Evolutionary conservation across 2,329 filamentous ascomycete species (phyloP), one percentile per base, ranked within the genome.

Genomic region (Trichoderma hamatum): DNA sequence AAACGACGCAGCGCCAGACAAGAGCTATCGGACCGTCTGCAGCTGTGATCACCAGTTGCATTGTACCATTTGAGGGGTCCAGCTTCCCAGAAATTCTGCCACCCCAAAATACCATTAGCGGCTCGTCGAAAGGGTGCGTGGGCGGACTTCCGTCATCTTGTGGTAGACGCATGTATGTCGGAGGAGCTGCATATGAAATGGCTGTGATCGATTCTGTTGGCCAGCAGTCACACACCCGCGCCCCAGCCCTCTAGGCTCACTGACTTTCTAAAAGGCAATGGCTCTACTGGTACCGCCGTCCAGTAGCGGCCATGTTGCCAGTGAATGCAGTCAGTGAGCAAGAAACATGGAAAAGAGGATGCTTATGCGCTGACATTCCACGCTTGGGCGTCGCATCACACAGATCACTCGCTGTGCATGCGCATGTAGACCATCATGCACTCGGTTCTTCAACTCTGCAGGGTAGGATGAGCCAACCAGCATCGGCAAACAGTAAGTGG

Each of bases 21-120:
- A 54, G 26, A 66, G 67, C 19, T 69, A 69, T 69, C 68, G 68
- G 68, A 65, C 68, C 68, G 68, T 66, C 68, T 66, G 61, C 55
- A 39, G 43, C 39, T n/a, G 61, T 65, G 43, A 69, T 69, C 60
- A 65, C 49, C 52, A 34, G 54, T 26, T n/a, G 6, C 24, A n/a
- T 19, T 24, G 55, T 28, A 3, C 39, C 39, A n/a, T 43, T n/a
- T 43, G 39, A n/a, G 39, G 36, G 39, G 16, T n/a, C 39, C 39
- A 10, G 39, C 39, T 10, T 9, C 16, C 19, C 39, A 43, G 39
- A 43, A 43, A 19, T 43, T n/a, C 39, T 43, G 2, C 36, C 19
- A n/a, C 39, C 39, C 39, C 9, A 19, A n/a, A 7, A 43, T 43
- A n/a, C 55, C 19, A 36, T 16, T 43, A 30, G 62, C 39, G 24